Evolutionary conservation across 139 green algal species (phyloP), one percentile per base, ranked within the genome.

Genomic region (Diplosphaera chodatii): DNA sequence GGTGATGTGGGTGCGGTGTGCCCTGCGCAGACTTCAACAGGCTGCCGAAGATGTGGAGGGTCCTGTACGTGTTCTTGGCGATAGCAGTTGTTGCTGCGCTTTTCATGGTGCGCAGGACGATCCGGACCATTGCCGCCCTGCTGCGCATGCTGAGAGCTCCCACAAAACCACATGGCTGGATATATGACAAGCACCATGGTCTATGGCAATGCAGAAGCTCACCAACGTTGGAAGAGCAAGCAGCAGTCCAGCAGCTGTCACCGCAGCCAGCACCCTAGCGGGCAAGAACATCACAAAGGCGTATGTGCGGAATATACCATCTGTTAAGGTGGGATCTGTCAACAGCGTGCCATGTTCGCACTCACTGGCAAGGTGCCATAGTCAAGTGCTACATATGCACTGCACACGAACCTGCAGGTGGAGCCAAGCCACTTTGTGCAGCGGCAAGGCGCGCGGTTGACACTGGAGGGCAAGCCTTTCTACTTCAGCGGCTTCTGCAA

Each of bases 401-500:
- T 8, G 8, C 10, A 48, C 13, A 21, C 13, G 8, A 13, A 48
- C 37, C 37, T 25, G 16, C 16, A 59, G 48, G 75, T 80, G 29
- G 48, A 71, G 8, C 67, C 37, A 25, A 80, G 21, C 6, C 65
- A 32, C 1, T 63, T 31, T 1, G 30, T 34, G 70, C 71, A 70
- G 3, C 75, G 63, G 1, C 48, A 33, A 1, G 55, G 75, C 33
- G 75, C 40, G 32, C 62, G 32, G 15, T 29, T 27, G 1, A 23
- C 4, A 23, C 71, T 70, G 75, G 69, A 70, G 23, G 62, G 72
- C 65, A n/a, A 66, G 65, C 59, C 72, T 0, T 70, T 71, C 63
- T 72, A 77, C 65, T 70, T 77, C 40, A 23, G 65, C 25, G 72
- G 72, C 27, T 70, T 55, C 40, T 72, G 71, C 72, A 55, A 55